Base-by-base conservation (phyloP, 495 filamentous ascomycete genomes). In the Penicillium manginii region DNA sequence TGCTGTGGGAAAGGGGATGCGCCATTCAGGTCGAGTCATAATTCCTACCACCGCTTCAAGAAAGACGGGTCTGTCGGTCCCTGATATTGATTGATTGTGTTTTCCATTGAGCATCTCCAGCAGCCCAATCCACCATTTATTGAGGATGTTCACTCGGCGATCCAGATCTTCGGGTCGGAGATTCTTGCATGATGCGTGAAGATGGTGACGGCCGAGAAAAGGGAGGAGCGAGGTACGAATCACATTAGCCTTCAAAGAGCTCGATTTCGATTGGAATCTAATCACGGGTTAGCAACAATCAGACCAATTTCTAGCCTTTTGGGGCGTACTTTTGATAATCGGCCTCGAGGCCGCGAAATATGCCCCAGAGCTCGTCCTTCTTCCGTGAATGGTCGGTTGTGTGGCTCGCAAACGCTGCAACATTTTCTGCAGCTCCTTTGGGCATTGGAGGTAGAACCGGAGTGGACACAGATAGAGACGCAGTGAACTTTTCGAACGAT, bases 71-170 rank as follows among this genome's bases (percentile, higher is more conserved):
- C 93, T 78, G 74, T 96, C 87, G 43, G 89, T 87, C 18, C 87
- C 86, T 47, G 91, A 84, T 39, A 96, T 84, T 7, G 85, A 85
- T 63, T 88, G 82, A 58, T 87, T 86, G 61, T 89, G 78, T 59
- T 81, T 85, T 61, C 87, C 88, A 65, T 92, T 87, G 43, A 97
- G 82, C 79, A 97, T 86, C 55, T 93, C 91, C 43, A 98, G 73
- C 46, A 98, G 81, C 8, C 88, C 93, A 37, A 84, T 91, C 94
- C 94, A 98, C 94, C 94, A 98, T 68, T 91, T 94, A 65, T 96
- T 92, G 42, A 98, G 77, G 35, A 96, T 89, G 37, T 86, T 86
- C 4, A 90, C 83, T 55, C 94, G 81, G 35, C 91, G 84, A 58
- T 98, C 94, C 42, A 98, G 72, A 68, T 97, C 92, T 78, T 97